Percentiles rank a stretch among this genome's conserved stretches.
Evolutionary conservation across 2,329 filamentous ascomycete species (phyloP).

Genomic region (Trichoderma lentiforme): DNA sequence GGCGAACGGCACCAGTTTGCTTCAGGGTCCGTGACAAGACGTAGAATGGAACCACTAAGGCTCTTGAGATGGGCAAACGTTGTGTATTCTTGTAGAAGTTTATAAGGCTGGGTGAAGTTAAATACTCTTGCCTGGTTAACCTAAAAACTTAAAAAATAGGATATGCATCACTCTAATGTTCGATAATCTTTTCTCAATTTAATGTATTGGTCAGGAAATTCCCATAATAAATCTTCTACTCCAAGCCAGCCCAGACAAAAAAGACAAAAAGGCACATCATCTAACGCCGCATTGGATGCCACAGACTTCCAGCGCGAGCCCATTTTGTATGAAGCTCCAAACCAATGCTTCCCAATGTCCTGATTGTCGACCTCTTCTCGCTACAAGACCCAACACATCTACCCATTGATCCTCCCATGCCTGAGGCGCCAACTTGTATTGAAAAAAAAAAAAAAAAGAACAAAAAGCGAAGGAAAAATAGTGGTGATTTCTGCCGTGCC

Average conservation of each 20-base stretch:
- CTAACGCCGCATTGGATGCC: background rate
- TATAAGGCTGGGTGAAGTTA: background rate
- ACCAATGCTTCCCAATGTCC: background rate
- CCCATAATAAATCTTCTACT: background rate
- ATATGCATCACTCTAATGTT: background rate
- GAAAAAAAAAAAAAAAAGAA: background rate
- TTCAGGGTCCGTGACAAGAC: background rate
- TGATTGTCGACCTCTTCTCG: background rate
- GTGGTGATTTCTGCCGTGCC: background rate
- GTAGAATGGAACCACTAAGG: background rate
- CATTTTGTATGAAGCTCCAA: background rate
- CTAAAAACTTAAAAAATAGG: background rate
- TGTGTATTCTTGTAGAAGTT: background rate
- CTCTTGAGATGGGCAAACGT: background rate
- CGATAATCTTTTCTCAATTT: background rate
- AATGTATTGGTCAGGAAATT: background rate
- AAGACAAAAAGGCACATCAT: background rate
- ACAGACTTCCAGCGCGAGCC: background rate
- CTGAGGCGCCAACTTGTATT: background rate
- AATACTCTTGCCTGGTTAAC: background rate
- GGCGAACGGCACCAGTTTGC: background rate
- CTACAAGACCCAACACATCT: background rate
- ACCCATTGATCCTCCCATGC: background rate
- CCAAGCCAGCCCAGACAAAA: background rate
- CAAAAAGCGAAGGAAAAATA: background rate